These are phyloP conservation scores for Jamesozyma rosinii DNA, from an alignment of 805 yeast genomes.

Conservation along the genomic window DNA sequence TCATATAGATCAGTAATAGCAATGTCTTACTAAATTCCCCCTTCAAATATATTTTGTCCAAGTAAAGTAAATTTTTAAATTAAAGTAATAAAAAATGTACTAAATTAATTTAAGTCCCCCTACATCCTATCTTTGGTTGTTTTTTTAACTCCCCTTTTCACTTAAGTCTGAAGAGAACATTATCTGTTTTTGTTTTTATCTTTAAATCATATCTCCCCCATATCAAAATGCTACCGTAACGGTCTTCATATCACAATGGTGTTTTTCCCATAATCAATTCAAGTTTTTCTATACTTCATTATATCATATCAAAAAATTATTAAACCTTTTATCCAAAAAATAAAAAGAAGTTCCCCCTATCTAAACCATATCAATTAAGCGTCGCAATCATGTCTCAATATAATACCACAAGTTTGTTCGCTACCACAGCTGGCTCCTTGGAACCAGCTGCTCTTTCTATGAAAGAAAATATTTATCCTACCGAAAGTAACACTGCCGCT, in stretches of 20 bases:
- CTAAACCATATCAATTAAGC: neutral
- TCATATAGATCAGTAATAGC: constrained; percentile 6
- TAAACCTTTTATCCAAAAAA: constrained; percentile 1
- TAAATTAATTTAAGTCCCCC: constrained; percentile 1
- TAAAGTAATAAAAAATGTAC: constrained; percentile 2
- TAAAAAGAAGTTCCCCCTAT: constrained; percentile 1
- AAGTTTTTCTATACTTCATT: neutral
- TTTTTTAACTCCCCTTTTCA: constrained; percentile 1
- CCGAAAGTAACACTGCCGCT: neutral
- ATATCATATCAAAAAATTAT: constrained; percentile 6
- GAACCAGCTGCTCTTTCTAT: neutral
- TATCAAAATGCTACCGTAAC: constrained; percentile 8
- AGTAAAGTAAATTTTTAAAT: constrained; percentile 6
- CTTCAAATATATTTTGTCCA: constrained; percentile 7
- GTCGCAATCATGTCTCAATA: constrained; percentile 10
- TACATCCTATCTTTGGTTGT: constrained; percentile 3
- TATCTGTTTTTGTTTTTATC: constrained; percentile 1
- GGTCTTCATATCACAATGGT: constrained; percentile 3
- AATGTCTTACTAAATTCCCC: constrained; percentile 22
- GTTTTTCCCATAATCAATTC: neutral
- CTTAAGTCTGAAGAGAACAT: neutral
- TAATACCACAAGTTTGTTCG: constrained; percentile 10
- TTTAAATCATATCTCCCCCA: neutral
- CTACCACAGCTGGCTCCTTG: constrained; percentile 4
- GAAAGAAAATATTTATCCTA: neutral